A percentile compares a stretch with the other conserved stretches of the same genome.
Conservation (phyloP, 306 rosid species). For the Cucumis hystrix region DNA sequence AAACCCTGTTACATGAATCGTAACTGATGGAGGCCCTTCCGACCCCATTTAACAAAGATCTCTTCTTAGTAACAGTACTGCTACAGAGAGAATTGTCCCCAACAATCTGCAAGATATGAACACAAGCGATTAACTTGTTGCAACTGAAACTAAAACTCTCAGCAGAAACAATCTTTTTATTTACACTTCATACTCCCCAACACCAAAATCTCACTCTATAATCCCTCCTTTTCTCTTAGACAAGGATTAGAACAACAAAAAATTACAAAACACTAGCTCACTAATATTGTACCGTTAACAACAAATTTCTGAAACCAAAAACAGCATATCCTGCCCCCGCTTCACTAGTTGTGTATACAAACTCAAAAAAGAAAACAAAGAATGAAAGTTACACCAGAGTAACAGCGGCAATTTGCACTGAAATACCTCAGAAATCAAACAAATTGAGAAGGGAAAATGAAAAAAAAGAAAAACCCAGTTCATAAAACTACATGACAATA, state of each 20-base stretch:
- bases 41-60: conserved; percentile 66
- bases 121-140: not conserved
- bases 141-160: not conserved
- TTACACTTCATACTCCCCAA: not conserved
- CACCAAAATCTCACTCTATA: not conserved
- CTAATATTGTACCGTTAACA: not conserved
- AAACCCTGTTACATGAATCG: conserved; percentile 81
- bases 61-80: conserved; percentile 6
- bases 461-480: conserved; percentile 6
- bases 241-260: not conserved
- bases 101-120: conserved; percentile 21
- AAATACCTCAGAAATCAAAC: not conserved
- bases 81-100: conserved; percentile 23
- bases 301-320: not conserved
- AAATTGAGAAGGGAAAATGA: not conserved
- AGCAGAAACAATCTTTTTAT: not conserved
- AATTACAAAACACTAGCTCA: not conserved
- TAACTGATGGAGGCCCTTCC: conserved; percentile 70
- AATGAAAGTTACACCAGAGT: not conserved
- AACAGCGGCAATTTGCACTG: not conserved
- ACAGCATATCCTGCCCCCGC: not conserved
- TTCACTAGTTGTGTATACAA: not conserved
- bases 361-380: not conserved
- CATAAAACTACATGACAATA: conserved; percentile 1
- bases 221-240: not conserved